Percentiles rank a stretch among this genome's conserved stretches.
Evolutionary conservation across 352 stramenopile genomes (phyloP).

Genomic region (Phytopythium oedochilum): DNA sequence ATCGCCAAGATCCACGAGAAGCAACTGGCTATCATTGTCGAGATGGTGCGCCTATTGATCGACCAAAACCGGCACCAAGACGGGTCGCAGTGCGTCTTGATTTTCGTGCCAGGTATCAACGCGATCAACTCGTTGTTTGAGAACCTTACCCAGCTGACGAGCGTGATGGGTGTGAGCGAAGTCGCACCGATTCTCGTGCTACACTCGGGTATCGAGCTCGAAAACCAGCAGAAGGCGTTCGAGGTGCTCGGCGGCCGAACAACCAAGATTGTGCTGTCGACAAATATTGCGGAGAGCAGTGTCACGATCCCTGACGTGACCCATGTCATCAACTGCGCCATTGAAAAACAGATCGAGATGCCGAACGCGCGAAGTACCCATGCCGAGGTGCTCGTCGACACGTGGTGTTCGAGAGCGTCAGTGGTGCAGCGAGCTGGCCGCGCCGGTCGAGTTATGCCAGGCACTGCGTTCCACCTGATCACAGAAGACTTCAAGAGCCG

Average conservation of each 20-base stretch:
- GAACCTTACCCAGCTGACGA: constrained; percentile 36
- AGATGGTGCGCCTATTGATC: constrained; percentile 58
- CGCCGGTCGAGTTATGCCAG: constrained; percentile 91
- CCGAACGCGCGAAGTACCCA: constrained; percentile 59
- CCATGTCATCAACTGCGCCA: constrained; percentile 82
- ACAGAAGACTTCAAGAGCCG: constrained; percentile 50
- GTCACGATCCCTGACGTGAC: constrained; percentile 95
- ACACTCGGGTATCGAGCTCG: constrained; percentile 68
- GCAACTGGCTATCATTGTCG: constrained; percentile 48
- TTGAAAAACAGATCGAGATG: constrained; percentile 86
- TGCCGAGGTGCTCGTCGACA: constrained; percentile 67
- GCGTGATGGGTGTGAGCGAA: constrained; percentile 8
- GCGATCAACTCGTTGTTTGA: constrained; percentile 92
- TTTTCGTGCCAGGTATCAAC: constrained; percentile 94
- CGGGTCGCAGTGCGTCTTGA: constrained; percentile 83
- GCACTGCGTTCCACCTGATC: constrained; percentile 90
- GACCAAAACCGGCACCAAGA: constrained; percentile 26
- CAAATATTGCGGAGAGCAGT: constrained; percentile 96
- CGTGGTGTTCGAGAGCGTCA: constrained; percentile 94
- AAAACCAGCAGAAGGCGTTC: constrained; percentile 74
- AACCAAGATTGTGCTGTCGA: constrained; percentile 94
- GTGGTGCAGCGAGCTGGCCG: constrained; percentile 82
- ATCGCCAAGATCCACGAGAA: constrained; percentile 64
- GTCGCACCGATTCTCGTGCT: constrained; percentile 52
- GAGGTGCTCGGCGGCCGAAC: constrained; percentile 31